Conservation (phyloP, 2,329 filamentous ascomycete species). For the Ceratocystis destructans region DNA sequence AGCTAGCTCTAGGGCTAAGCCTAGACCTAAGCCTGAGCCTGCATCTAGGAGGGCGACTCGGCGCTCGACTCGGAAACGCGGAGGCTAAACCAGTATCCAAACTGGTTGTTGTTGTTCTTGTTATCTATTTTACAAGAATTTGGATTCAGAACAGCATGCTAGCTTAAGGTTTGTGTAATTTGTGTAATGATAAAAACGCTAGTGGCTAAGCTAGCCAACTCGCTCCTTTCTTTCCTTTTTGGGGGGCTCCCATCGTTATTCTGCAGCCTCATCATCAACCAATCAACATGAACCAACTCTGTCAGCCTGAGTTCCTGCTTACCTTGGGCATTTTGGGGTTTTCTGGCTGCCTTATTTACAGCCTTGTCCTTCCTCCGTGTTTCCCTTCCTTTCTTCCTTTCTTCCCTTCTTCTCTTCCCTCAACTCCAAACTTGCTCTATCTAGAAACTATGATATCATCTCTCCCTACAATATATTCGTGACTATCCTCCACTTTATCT, state of each 20-base stretch:
- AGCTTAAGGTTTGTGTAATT: background rate
- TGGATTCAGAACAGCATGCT: too few relatives aligned
- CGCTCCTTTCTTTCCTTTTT: background rate
- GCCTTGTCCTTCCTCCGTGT: background rate
- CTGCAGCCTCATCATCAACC: background rate
- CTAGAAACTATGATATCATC: background rate
- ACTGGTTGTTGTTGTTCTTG: background rate
- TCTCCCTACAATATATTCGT: background rate
- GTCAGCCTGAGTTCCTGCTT: background rate
- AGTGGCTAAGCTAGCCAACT: background rate
- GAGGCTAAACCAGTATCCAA: background rate
- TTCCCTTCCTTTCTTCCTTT: background rate
- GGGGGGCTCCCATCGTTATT: background rate
- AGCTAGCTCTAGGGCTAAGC: background rate
- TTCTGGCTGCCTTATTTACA: background rate
- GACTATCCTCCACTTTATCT: background rate
- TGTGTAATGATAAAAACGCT: background rate
- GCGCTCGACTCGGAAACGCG: background rate
- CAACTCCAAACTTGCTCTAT: background rate
- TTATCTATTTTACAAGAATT: background rate
- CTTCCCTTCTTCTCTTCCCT: conserved; percentile 25
- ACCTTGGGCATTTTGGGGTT: background rate
- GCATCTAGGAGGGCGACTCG: background rate
- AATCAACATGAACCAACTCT: background rate
- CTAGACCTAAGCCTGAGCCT: background rate